phyloP scores from a whole-genome alignment of 73 alveolate genomes.

The Durusdinium trenchii region DNA sequence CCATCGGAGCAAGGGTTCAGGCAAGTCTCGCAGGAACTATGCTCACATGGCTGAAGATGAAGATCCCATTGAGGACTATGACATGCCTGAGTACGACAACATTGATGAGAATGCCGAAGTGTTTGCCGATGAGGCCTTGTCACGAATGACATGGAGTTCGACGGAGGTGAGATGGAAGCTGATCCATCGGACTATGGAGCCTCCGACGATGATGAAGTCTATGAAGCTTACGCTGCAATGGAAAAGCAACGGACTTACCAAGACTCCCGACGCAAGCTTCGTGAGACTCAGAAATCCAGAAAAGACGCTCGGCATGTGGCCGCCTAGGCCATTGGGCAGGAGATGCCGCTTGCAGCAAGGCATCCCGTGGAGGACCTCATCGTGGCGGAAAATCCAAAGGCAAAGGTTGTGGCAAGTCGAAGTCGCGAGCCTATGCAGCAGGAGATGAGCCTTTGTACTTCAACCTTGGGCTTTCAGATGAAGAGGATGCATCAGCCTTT shows the following conservation, averaged over 20 bases:
- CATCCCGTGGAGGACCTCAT: background rate
- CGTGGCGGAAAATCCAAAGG: background rate
- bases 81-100: background rate
- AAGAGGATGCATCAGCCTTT: background rate
- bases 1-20: no score
- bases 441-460: background rate
- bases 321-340: conserved; percentile 29
- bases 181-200: conserved; percentile 21
- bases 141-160: no score
- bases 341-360: background rate
- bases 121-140: no score
- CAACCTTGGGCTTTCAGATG: background rate
- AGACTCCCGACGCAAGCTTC: background rate
- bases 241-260: background rate
- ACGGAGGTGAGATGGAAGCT: background rate
- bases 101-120: no score
- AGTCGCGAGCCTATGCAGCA: background rate
- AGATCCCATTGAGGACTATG: background rate
- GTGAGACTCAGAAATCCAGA: conserved; percentile 16
- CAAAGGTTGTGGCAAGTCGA: background rate
- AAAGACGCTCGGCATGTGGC: background rate
- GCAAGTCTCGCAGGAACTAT: no score
- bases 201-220: background rate
- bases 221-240: conserved; percentile 23
- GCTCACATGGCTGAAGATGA: conserved; percentile 14